Base-by-base conservation (phyloP, 371 early-diverging fungal species). In the Haplosporangium sp. region DNA sequence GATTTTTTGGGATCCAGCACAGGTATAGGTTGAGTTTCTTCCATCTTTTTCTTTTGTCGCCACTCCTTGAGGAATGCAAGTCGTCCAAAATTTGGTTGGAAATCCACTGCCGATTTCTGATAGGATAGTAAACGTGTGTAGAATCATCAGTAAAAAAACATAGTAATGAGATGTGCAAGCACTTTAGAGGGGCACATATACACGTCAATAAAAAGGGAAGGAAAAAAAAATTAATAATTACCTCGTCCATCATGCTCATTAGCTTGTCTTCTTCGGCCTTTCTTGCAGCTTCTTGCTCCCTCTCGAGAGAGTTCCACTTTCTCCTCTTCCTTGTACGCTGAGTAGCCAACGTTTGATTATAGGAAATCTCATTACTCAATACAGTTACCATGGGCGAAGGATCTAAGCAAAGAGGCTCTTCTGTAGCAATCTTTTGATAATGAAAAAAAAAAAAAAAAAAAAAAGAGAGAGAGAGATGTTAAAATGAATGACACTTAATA, bases 51-150 rank as follows among this genome's bases (percentile, higher is more conserved):
- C 72, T 89, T 90, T 50, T 81, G 70, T 61, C 88, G 82, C 90
- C 90, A 90, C 53, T 90, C 89, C 59, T 88, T 88, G 63, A 89
- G 84, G 84, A 88, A 90, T 7, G 90, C 87, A 38, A 90, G 84
- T 50, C 88, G 87, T 38, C 88, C 86, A 82, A 90, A 90, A 50
- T 86, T 89, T 40, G 65, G 75, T 58, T 74, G 70, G 58, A 72
- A 77, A 56, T 75, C 69, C 47, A 83, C 71, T 44, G 48, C 27
- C 42, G 76, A 72, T 76, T 76, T 76, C 75, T 72, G 8, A 61
- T 61, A 66, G 8, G 34, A 58, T n/a, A 27, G 27, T 27, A 27
- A 27, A 27, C 1, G 27, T 27, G 27, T 27, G 27, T 27, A 27
- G 27, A 27, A 27, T 27, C 27, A 1, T 27, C 27, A 27, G 27